Evolutionary conservation across 2,329 filamentous ascomycete genomes (phyloP), one percentile per base, ranked within the genome.

Genomic region (Pseudogymnoascus sp.): DNA sequence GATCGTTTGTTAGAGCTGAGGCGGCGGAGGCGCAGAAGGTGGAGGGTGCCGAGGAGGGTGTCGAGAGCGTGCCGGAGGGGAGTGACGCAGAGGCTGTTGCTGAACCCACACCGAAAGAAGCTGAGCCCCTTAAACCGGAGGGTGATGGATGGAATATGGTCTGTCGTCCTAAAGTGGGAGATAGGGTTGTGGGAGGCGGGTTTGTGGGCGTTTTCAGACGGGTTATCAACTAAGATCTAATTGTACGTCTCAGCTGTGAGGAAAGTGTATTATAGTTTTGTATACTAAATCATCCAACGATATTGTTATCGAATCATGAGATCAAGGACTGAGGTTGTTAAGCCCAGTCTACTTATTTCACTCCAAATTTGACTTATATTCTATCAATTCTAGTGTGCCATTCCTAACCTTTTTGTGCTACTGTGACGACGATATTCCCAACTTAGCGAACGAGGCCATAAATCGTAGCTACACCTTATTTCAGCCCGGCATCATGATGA

Each of bases 151-250:
- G 72, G 65, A 76, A 79, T 38, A 75, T 81, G 67, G 74, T 83
- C n/a, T 82, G 80, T 65, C 75, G 80, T 62, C 81, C 80, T 2
- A 81, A 79, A 66, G 79, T 80, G 62, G 80, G 80, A 7, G 66
- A 74, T 7, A 72, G 74, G 59, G 75, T 79, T 42, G 70, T 75
- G 6, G 80, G 79, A 11, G 80, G 80, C 47, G 80, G 80, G 2
- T 83, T 83, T 66, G 71, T 83, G 60, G 80, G 76, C 1, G 68
- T 82, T 33, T 83, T 59, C 56, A 59, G 56, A 59, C 56, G 56
- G 12, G 16, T 59, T 21, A n/a, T 8, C 12, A 18, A 12, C 14
- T 50, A 28, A 50, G 44, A 16, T 28, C 2, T 16, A 28, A 50
- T 28, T 50, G 44, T 50, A 50, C 12, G 14, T 50, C 1, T 50